Evolutionary conservation across 345 rosid species (phyloP), one percentile per base, ranked within the genome.

Genomic region (Populus simonii): DNA sequence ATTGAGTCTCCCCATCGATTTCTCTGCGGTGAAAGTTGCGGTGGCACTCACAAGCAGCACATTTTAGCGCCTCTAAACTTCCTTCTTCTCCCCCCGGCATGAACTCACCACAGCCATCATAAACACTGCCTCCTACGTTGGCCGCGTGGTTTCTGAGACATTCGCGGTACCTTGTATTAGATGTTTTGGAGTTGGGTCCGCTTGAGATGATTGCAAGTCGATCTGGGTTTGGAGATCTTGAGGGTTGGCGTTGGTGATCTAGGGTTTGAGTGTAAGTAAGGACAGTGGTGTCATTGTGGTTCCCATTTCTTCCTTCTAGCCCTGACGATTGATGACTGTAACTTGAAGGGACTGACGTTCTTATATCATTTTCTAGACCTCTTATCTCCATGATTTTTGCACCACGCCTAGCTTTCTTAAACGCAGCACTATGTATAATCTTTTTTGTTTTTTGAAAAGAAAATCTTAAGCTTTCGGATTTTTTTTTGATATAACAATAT

Each of bases 21-120:
- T 93, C 97, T 79, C 89, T 93, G 66, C 97, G 88, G 86, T 95
- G 99, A 71, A 95, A 95, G 83, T 93, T 95, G 18, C 99, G 90
- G 90, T 95, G 99, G 78, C 99, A 95, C 15, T 90, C 90, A 71
- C 99, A 95, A 68, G 99, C 99, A 9, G 96, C 98, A 59, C 99
- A 95, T 81, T 89, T 89, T 49, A 95, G 87, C 75, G 98, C 96
- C 74, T 90, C 98, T 1, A 90, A 71, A 0, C 90, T 84, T 29
- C 98, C 97, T n/a, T 89, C 98, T 57, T 91, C 93, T 0, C 99
- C 98, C 8, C 97, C 88, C 0, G 99, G 96, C 98, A 95, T 93
- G 86, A 95, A 95, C 93, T 95, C 99, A 2, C 98, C 96, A 62
- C 99, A 95, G 6, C 99, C 99, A 35, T 95, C 99, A 81, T 79